A percentile compares a stretch with the other conserved stretches of the same genome.
phyloP scores from a whole-genome alignment of 2,329 filamentous ascomycete species.

The Ceratocystis harringtonii region DNA sequence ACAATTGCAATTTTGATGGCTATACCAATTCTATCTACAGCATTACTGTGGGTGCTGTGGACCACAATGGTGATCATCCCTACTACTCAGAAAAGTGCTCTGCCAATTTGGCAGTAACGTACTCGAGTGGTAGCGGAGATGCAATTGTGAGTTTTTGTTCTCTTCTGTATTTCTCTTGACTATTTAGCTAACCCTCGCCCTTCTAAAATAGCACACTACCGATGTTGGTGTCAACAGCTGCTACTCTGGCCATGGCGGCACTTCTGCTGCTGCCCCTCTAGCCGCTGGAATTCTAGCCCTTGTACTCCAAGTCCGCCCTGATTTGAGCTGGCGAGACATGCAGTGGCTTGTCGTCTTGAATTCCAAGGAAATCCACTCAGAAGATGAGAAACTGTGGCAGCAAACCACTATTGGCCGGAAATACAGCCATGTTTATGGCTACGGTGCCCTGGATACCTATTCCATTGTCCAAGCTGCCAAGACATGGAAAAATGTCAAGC shows the following conservation, averaged over 20 bases:
- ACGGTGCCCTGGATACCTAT: slow-evolving; percentile 86
- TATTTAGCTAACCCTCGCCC: slow-evolving; percentile 9
- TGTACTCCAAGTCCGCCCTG: slow-evolving; percentile 68
- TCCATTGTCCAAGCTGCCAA: slow-evolving; percentile 73
- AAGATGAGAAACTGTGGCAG: slow-evolving; percentile 58
- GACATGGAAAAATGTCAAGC: slow-evolving; percentile 76
- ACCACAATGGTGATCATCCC: slow-evolving; percentile 72
- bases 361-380: slow-evolving; percentile 62
- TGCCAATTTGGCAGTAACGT: slow-evolving; percentile 87
- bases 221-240: slow-evolving; percentile 77
- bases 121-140: slow-evolving; percentile 79
- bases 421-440: slow-evolving; percentile 90
- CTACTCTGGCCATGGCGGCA: slow-evolving; percentile 74
- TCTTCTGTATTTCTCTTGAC: too few relatives aligned
- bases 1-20: slow-evolving; percentile 98
- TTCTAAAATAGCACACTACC: slow-evolving; percentile 57
- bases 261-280: slow-evolving; percentile 84
- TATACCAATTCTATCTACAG: slow-evolving; percentile 99
- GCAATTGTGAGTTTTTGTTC: slow-evolving; percentile 47
- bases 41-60: slow-evolving; percentile 87
- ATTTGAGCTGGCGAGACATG: slow-evolving; percentile 83
- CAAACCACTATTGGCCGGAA: slow-evolving; percentile 65
- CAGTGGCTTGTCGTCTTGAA: slow-evolving; percentile 82
- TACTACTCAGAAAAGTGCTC: slow-evolving; percentile 96
- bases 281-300: slow-evolving; percentile 87